Base-by-base conservation (phyloP, 108 stramenopile genomes). In the Nitzschia sp. region DNA sequence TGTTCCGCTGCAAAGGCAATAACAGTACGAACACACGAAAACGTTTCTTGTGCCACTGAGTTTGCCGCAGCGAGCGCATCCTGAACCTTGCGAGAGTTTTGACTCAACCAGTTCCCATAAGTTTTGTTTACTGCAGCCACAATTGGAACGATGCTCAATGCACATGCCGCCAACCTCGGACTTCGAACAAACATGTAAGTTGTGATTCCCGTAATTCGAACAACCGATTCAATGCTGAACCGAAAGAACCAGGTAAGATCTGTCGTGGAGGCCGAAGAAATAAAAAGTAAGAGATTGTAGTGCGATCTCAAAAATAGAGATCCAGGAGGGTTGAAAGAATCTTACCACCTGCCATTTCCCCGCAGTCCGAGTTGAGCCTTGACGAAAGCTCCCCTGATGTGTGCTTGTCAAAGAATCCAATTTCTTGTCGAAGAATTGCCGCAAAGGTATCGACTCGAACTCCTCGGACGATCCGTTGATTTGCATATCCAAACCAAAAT, bases 191-290 rank as follows among this genome's bases (percentile, higher is more conserved):
- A 64, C 93, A 96, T 91, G 75, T 94, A 94, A 2, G 74, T 65
- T 11, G 82, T 78, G 59, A 96, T 94, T 13, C 91, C 93, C 13
- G 79, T 77, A 15, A 96, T 93, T 23, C 95, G 80, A 11, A 96
- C 95, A 19, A 82, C 71, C 18, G 89, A 85, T 75, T 96, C 95
- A 47, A 94, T 89, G 15, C 67, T 83, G 63, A 94, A 96, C 5
- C 95, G 84, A 56, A 94, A 94, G 69, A 94, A 91, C 95, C 95
- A 96, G 15, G 95, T 96, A 64, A 94, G 69, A 70, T 91, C 93
- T 62, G 68, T 47, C n/a, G n/a, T 55, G 15, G 13, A 62, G 46
- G 49, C 19, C n/a, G 4, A 11, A 66, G n/a, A 25, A 35, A 31
- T 11, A 8, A 51, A 21, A 55, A 46, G 63, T 28, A 66, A 45